phyloP scores from a whole-genome alignment of 495 filamentous ascomycete species.

The Astrothelium subdiscretum region DNA sequence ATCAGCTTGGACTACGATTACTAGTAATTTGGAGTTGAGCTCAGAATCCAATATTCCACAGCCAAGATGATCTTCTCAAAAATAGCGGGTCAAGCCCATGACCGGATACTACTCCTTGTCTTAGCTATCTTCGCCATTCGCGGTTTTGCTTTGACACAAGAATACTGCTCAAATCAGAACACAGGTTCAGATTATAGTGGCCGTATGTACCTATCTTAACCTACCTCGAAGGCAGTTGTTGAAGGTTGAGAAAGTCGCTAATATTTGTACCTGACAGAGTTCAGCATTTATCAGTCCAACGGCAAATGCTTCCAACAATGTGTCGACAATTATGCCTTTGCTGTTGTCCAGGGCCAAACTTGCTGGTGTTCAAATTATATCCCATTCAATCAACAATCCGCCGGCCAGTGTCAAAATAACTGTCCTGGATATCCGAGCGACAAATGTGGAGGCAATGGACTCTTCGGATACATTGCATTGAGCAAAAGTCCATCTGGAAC shows the following conservation, averaged over 20 bases:
- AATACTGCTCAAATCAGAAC: conserved; percentile 19
- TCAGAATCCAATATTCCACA: not conserved
- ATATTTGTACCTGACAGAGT: conserved; percentile 27
- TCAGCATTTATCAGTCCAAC: conserved; percentile 50
- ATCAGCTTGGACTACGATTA: not conserved
- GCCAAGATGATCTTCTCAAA: not conserved
- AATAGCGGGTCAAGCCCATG: not conserved
- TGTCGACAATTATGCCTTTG: conserved; percentile 49
- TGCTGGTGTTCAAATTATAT: conserved; percentile 73
- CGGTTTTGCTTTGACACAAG: conserved; percentile 1
- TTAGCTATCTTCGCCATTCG: not conserved
- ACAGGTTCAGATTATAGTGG: conserved; percentile 11
- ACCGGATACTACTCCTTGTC: not conserved
- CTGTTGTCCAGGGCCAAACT: conserved; percentile 46
- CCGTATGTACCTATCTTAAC: not conserved
- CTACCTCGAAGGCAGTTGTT: not conserved
- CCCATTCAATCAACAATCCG: conserved; percentile 36
- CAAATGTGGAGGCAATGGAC: conserved; percentile 47
- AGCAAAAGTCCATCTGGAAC: conserved; percentile 39
- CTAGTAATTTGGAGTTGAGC: not conserved
- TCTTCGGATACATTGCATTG: conserved; percentile 52
- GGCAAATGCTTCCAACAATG: conserved; percentile 50
- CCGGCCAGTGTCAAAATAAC: conserved; percentile 38
- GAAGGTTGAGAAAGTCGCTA: not conserved
- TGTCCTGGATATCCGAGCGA: conserved; percentile 62